Evolutionary conservation across 352 stramenopile species (phyloP).

Genomic region (Phytophthora citricola): DNA sequence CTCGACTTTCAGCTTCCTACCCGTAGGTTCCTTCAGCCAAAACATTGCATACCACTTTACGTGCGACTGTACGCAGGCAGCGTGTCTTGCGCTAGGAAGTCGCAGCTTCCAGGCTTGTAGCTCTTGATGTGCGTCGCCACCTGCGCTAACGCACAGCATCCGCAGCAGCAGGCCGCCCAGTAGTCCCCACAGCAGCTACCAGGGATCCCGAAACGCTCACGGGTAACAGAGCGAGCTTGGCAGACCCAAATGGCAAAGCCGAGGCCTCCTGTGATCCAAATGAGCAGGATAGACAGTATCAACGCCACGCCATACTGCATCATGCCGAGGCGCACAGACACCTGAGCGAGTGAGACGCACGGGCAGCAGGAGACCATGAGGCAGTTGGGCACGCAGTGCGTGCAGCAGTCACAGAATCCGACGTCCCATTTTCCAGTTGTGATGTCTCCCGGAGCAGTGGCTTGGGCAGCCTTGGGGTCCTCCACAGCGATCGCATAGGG

Average conservation of each 20-base stretch:
- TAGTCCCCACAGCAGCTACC: slow-evolving; percentile 39
- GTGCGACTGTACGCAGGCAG: slow-evolving; percentile 37
- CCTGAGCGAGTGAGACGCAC: slow-evolving; percentile 54
- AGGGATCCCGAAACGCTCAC: slow-evolving; percentile 43
- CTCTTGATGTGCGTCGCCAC: slow-evolving; percentile 56
- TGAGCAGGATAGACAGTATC: slow-evolving; percentile 27
- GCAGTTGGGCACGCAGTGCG: slow-evolving; percentile 49
- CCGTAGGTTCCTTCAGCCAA: slow-evolving; percentile 26
- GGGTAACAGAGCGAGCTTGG: slow-evolving; percentile 35
- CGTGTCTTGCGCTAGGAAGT: slow-evolving; percentile 41
- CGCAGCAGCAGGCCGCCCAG: slow-evolving; percentile 39
- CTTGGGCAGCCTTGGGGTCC: slow-evolving; percentile 7
- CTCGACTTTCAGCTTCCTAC: too few species aligned
- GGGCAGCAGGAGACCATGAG: slow-evolving; percentile 50
- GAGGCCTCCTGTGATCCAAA: slow-evolving; percentile 14
- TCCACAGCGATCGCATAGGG: slow-evolving; percentile 26
- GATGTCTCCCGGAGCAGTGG: neutral
- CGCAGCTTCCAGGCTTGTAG: slow-evolving; percentile 51
- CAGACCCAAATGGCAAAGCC: slow-evolving; percentile 24
- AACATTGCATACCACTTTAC: slow-evolving; percentile 12
- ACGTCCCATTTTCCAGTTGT: slow-evolving; percentile 37
- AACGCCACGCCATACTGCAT: slow-evolving; percentile 31
- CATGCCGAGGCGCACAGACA: slow-evolving; percentile 43
- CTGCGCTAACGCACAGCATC: slow-evolving; percentile 45
- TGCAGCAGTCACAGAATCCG: slow-evolving; percentile 49